Percentiles rank a stretch among this genome's conserved stretches.
Evolutionary conservation across 169 alveolate species (phyloP).

Genomic region (Cryptosporidium meleagridis): DNA sequence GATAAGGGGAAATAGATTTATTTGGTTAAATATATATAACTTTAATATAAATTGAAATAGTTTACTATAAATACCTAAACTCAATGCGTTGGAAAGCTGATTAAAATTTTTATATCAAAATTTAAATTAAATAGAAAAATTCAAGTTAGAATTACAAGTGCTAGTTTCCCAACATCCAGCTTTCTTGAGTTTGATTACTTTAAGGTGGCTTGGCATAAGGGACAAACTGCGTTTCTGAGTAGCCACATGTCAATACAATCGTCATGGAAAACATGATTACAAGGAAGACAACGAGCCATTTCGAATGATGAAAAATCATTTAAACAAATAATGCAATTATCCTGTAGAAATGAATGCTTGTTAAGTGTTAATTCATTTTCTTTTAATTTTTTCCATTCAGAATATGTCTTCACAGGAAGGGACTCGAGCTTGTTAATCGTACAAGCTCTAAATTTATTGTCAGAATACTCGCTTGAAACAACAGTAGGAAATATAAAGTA

Average conservation of each 20-base stretch:
- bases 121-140: not conserved
- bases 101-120: not conserved
- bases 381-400: conserved; percentile 50
- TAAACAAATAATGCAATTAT: conserved; percentile 75
- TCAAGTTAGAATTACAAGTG: not conserved
- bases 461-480: conserved; percentile 45
- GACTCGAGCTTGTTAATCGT: conserved; percentile 26
- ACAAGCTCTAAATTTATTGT: conserved; percentile 26
- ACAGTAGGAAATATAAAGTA: conserved; percentile 59
- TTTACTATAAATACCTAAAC: not conserved
- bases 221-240: conserved; percentile 79
- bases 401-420: conserved; percentile 62
- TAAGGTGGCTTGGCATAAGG: conserved; percentile 74
- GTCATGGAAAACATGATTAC: conserved; percentile 83
- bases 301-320: conserved; percentile 58
- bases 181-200: not conserved
- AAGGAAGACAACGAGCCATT: conserved; percentile 82
- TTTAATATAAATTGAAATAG: not conserved
- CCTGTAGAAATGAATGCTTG: conserved; percentile 17
- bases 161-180: not conserved
- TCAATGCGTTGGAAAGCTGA: not conserved
- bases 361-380: conserved; percentile 3
- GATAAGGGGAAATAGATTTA: not conserved
- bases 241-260: conserved; percentile 85
- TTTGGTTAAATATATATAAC: not conserved